These are phyloP conservation scores for Hyaloscypha variabilis DNA, from an alignment of 495 filamentous ascomycete species.

Conservation along the genomic window DNA sequence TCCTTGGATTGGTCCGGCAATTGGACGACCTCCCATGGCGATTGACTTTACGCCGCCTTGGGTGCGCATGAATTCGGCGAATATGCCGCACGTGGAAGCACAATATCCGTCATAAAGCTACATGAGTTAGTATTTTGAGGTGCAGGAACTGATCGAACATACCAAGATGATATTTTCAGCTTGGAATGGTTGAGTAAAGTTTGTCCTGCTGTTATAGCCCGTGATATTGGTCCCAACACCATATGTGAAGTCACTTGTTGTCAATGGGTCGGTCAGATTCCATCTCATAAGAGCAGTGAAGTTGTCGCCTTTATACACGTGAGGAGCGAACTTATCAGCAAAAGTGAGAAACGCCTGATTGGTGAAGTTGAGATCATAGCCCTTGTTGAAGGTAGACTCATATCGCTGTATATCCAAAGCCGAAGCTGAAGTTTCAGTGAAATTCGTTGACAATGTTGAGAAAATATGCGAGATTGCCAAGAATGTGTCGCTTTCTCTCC, in stretches of 20 bases:
- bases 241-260: slow-evolving; percentile 24
- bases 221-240: slow-evolving; percentile 40
- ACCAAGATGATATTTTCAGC: slow-evolving; percentile 19
- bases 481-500: slow-evolving; percentile 30
- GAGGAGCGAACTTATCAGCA: slow-evolving; percentile 28
- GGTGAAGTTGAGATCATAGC: slow-evolving; percentile 27
- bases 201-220: slow-evolving; percentile 42
- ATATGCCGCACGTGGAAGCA: slow-evolving; percentile 65
- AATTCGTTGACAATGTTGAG: slow-evolving; percentile 21
- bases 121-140: background rate
- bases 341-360: slow-evolving; percentile 26
- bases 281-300: slow-evolving; percentile 25
- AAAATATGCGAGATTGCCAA: slow-evolving; percentile 20
- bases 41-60: slow-evolving; percentile 61
- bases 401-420: background rate
- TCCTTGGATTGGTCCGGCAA: slow-evolving; percentile 60
- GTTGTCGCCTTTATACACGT: slow-evolving; percentile 15
- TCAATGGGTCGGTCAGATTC: slow-evolving; percentile 29
- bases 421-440: slow-evolving; percentile 17
- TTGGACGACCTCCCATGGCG: slow-evolving; percentile 62
- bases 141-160: background rate
- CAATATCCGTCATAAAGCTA: slow-evolving; percentile 60
- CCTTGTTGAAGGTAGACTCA: slow-evolving; percentile 29
- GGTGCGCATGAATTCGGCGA: slow-evolving; percentile 56
- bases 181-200: slow-evolving; percentile 45